These are phyloP conservation scores for Ogataea thermomethanolica DNA, from an alignment of 805 yeast species.

Conservation along the genomic window DNA sequence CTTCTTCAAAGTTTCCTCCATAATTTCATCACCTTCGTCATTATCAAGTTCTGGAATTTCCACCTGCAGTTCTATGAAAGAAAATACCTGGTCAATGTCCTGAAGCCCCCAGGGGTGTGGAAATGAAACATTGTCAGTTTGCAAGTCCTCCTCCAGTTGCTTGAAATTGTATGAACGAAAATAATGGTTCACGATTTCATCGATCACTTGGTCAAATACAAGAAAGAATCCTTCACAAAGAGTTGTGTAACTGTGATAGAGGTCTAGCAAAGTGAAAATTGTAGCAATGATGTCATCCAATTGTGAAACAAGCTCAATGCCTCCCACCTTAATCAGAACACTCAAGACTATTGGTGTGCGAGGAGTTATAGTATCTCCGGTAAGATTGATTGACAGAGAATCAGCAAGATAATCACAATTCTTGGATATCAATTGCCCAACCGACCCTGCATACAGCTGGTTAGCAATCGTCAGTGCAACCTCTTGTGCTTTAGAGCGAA, in stretches of 20 bases:
- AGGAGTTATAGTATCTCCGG: conserved; percentile 71
- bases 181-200: conserved; percentile 42
- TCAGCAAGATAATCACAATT: conserved; percentile 84
- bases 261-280: conserved; percentile 73
- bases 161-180: conserved; percentile 29
- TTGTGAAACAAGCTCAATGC: conserved; percentile 58
- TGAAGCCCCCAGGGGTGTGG: conserved; percentile 62
- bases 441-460: conserved; percentile 51
- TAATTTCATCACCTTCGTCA: conserved; percentile 15
- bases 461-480: conserved; percentile 51
- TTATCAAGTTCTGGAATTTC: conserved; percentile 22
- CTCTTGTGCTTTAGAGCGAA: conserved; percentile 49
- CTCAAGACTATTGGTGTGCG: conserved; percentile 66
- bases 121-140: conserved; percentile 25
- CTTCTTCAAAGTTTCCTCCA: conserved; percentile 19
- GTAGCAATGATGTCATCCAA: conserved; percentile 67
- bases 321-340: conserved; percentile 68
- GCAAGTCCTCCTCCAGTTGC: conserved; percentile 13
- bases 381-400: conserved; percentile 63
- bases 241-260: conserved; percentile 75
- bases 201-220: conserved; percentile 60
- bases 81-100: conserved; percentile 40
- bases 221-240: conserved; percentile 71
- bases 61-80: conserved; percentile 38
- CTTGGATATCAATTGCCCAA: conserved; percentile 52